Percentiles rank a stretch among this genome's conserved stretches.
These are phyloP conservation scores for Dipteronia sinensis DNA, from an alignment of 345 rosid genomes.

Conservation along the genomic window DNA sequence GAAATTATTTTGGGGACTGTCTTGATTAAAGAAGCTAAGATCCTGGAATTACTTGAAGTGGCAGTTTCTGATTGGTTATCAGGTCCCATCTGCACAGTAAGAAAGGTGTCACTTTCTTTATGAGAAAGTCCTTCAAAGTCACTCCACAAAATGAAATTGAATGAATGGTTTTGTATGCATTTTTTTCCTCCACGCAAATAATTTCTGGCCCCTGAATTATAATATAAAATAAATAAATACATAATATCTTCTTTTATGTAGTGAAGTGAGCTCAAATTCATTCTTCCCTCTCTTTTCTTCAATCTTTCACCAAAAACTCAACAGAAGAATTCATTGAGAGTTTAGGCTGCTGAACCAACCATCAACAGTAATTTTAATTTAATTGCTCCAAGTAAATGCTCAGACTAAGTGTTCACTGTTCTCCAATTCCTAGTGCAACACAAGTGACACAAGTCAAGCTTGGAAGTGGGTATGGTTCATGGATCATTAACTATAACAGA, in stretches of 20 bases:
- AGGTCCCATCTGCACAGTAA: slow-evolving; percentile 30
- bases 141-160: background rate
- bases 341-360: slow-evolving; percentile 2
- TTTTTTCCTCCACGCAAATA: slow-evolving; percentile 42
- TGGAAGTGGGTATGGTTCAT: slow-evolving; percentile 46
- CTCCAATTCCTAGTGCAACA: slow-evolving; percentile 48
- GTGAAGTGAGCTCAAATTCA: background rate
- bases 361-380: background rate
- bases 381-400: slow-evolving; percentile 47
- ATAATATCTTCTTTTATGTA: background rate
- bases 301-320: slow-evolving; percentile 8
- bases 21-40: too few species aligned
- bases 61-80: slow-evolving; percentile 14
- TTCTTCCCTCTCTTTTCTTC: slow-evolving; percentile 23
- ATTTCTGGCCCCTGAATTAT: slow-evolving; percentile 21
- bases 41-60: background rate
- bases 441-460: slow-evolving; percentile 43
- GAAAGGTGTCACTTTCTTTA: slow-evolving; percentile 7
- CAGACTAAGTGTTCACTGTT: slow-evolving; percentile 56
- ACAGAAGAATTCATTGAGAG: background rate
- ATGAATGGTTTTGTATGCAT: slow-evolving; percentile 8
- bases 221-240: background rate
- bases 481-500: slow-evolving; percentile 33
- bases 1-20: too few species aligned
- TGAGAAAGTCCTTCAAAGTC: background rate